phyloP scores from a whole-genome alignment of 2,329 filamentous ascomycete species.

The Karstenula rhodostoma region DNA sequence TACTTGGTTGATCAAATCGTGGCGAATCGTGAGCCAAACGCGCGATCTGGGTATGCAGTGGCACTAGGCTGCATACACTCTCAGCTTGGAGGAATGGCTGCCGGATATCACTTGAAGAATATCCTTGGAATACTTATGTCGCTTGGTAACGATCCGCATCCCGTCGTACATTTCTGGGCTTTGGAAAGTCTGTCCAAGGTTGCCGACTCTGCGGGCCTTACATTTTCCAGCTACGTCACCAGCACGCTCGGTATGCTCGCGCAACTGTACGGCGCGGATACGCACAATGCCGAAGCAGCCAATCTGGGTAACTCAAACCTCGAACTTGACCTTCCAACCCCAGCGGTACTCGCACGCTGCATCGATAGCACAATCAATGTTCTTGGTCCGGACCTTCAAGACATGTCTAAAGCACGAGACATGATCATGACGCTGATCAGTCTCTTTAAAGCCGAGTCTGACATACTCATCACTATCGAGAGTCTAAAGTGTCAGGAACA shows the following conservation, averaged over 20 bases:
- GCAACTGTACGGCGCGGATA: conserved; percentile 89
- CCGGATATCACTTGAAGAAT: conserved; percentile 93
- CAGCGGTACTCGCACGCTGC: conserved; percentile 83
- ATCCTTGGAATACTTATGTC: conserved; percentile 99
- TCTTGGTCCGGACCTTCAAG: conserved; percentile 91
- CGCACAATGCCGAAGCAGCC: conserved; percentile 84
- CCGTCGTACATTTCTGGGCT: conserved; percentile 95
- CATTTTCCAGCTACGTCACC: conserved; percentile 88
- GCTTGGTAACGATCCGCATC: conserved; percentile 92
- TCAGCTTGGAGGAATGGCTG: conserved; percentile 96
- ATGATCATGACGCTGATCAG: conserved; percentile 86
- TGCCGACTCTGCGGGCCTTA: conserved; percentile 89
- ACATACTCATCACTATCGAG: conserved; percentile 74
- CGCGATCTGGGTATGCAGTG: conserved; percentile 92
- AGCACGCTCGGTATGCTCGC: conserved; percentile 93
- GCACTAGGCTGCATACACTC: conserved; percentile 93
- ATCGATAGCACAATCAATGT: conserved; percentile 98
- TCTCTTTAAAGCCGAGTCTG: conserved; percentile 80
- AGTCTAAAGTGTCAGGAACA: conserved; percentile 88
- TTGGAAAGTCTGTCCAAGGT: conserved; percentile 86
- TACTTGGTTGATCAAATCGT: conserved; percentile 94
- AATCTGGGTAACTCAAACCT: conserved; percentile 87
- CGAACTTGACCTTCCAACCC: conserved; percentile 83
- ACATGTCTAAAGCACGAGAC: conserved; percentile 88
- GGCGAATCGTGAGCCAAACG: conserved; percentile 89